Evolutionary conservation across 257 asterid genomes (phyloP).

Genomic region (Capsicum chinense): DNA sequence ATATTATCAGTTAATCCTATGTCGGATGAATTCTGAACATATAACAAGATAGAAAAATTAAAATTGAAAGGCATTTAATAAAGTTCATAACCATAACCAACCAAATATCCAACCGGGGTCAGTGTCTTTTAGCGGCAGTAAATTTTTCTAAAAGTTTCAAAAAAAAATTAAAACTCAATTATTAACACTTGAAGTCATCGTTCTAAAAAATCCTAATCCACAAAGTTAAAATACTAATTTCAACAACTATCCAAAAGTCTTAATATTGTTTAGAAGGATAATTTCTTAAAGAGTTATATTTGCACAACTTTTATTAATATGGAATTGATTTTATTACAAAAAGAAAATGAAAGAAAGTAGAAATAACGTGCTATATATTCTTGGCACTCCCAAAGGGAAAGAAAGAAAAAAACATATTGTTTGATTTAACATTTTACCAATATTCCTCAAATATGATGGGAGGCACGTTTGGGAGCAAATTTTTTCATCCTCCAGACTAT

Average conservation of each 20-base stretch:
- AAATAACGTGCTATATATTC: neutral
- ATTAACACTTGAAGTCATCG: too few relatives aligned
- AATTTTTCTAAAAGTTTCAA: too few relatives aligned
- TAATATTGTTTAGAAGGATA: neutral
- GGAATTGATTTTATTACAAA: neutral
- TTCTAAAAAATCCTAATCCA: too few relatives aligned
- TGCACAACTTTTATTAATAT: neutral
- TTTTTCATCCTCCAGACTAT: neutral
- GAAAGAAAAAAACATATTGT: neutral
- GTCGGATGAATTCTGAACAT: too few relatives aligned
- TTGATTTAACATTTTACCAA: slow-evolving; percentile 31
- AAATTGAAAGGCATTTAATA: too few relatives aligned
- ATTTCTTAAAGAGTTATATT: neutral
- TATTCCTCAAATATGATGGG: slow-evolving; percentile 22
- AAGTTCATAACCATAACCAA: too few relatives aligned
- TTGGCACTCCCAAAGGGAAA: neutral
- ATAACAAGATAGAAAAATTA: too few relatives aligned
- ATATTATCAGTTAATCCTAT: too few relatives aligned
- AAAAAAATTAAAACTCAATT: too few relatives aligned
- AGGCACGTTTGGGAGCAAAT: slow-evolving; percentile 27
- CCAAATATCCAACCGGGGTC: too few relatives aligned
- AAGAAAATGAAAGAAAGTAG: neutral
- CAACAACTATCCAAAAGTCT: neutral
- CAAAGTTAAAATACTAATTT: too few relatives aligned
- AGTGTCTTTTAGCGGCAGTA: too few relatives aligned